Base-by-base conservation (phyloP, 352 stramenopile species). In the Phytophthora pinifolia region DNA sequence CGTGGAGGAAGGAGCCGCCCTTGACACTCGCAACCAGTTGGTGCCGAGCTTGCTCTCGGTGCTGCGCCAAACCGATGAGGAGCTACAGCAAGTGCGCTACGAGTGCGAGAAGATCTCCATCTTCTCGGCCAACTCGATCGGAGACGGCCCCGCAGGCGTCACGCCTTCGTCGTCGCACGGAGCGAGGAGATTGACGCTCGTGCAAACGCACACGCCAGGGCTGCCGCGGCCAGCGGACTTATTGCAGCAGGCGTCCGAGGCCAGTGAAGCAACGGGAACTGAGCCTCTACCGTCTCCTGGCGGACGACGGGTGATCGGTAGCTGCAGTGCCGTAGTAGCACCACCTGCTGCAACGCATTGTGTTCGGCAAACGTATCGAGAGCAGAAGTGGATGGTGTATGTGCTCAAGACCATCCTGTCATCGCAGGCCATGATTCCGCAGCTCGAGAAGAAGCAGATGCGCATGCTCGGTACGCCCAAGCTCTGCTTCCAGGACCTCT, bases 391-490 rank as follows among this genome's bases (percentile, higher is more conserved):
- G 81, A 83, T 73, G 56, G 62, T 85, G 27, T 88, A 84, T 39
- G 56, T 88, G 34, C 63, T 91, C 25, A 87, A 88, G 44, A 82
- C 81, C 13, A 79, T 73, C 30, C 56, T 89, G 2, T 91, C 81
- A 8, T 88, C 74, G 0, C 64, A 78, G 15, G 59, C 60, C 4
- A 88, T 89, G 76, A 73, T 86, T 32, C 76, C 78, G 17, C 60
- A 69, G 32, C 67, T 91, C 9, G 78, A 91, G 30, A 89, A 86
- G 62, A 89, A 89, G 47, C 70, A 85, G 32, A 74, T 88, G 46
- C 68, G 74, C 0, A 48, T 61, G 1, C 70, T 91, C n/a, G 81
- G 76, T 0, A 39, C 61, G 3, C 69, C 80, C 7, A 79, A 75
- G 20, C 46, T 83, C 2, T 83, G 77, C 27, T 77, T 69, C 34